Evolutionary conservation across 1,139 yeast species (phyloP).

Genomic region (Saccharomyces hybrid): DNA sequence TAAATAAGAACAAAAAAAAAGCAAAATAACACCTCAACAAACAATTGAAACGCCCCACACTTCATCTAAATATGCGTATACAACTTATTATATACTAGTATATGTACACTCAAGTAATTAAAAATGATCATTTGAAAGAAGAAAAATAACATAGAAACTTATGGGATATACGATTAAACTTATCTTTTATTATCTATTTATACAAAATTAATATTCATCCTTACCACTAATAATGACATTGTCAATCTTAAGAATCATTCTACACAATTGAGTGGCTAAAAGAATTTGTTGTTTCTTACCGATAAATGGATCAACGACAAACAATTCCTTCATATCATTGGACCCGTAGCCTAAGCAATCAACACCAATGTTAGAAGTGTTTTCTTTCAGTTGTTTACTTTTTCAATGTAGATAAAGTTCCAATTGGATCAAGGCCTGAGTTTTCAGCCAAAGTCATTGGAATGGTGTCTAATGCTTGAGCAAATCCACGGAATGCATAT

Average conservation of each 20-base stretch:
- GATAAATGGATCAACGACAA: constrained; percentile 92
- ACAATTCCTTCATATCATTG: constrained; percentile 85
- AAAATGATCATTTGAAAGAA: not conserved
- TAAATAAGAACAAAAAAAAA: constrained; percentile 1
- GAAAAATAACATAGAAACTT: not conserved
- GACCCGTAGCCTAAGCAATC: constrained; percentile 88
- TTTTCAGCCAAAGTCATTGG: constrained; percentile 96
- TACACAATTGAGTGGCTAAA: constrained; percentile 90
- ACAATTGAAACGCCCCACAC: not conserved
- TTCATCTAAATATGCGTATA: not conserved
- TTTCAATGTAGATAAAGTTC: constrained; percentile 76
- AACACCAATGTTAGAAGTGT: constrained; percentile 70
- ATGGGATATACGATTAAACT: not conserved
- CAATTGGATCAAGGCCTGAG: constrained; percentile 91
- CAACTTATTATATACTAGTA: constrained; percentile 1
- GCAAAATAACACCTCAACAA: not conserved
- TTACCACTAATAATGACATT: constrained; percentile 90
- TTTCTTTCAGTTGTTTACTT: constrained; percentile 73
- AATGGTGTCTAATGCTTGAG: constrained; percentile 81
- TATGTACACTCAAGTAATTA: not conserved
- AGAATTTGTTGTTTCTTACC: constrained; percentile 94
- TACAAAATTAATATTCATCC: constrained; percentile 49
- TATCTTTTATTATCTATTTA: not conserved
- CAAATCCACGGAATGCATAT: constrained; percentile 93
- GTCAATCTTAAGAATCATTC: constrained; percentile 95